Base-by-base conservation (phyloP, 73 alveolate genomes). In the Paramecium biaurelia region DNA sequence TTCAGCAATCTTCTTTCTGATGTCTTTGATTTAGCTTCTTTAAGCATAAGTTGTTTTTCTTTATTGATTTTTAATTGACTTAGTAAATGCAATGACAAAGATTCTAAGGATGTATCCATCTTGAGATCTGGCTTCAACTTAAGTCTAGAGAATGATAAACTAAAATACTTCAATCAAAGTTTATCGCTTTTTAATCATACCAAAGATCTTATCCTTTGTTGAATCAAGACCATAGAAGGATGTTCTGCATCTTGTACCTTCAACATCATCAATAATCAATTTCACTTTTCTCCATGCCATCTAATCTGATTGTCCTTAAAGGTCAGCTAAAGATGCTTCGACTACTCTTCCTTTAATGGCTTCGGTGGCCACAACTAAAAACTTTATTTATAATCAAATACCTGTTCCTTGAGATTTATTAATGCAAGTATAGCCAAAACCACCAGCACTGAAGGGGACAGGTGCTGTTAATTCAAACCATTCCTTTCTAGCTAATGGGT, bases 181-280 rank as follows among this genome's bases (percentile, higher is more conserved):
- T 85, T 97, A 97, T 99, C 99, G 96, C 95, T 98, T 98, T 95
- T 96, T 97, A 56, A 98, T 94, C 93, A 98, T 95, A 35, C 97
- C 94, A 95, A 98, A 95, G 85, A 95, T 93, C 92, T 86, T 87
- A 92, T 98, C 99, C 94, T 99, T 97, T 76, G 99, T 98, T 89
- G 96, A 92, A 93, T 97, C 99, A 93, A 98, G 72, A 28, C 99
- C 99, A 93, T 98, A 96, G 97, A 98, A 96, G 95, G 89, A 90
- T 49, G 99, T 98, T 92, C 93, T 92, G 92, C 98, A 95, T 76
- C 94, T 94, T 42, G 86, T 82, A 74, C 99, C 99, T 93, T 98
- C 98, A 67, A 98, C 99, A 34, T 97, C 99, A 53, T 98, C 99
- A 57, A 96, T 95, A 70, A 96, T 96, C 85, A 98, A 93, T 96